Evolutionary conservation across 2,329 filamentous ascomycete genomes (phyloP).

Genomic region (Fusarium cicatricum): DNA sequence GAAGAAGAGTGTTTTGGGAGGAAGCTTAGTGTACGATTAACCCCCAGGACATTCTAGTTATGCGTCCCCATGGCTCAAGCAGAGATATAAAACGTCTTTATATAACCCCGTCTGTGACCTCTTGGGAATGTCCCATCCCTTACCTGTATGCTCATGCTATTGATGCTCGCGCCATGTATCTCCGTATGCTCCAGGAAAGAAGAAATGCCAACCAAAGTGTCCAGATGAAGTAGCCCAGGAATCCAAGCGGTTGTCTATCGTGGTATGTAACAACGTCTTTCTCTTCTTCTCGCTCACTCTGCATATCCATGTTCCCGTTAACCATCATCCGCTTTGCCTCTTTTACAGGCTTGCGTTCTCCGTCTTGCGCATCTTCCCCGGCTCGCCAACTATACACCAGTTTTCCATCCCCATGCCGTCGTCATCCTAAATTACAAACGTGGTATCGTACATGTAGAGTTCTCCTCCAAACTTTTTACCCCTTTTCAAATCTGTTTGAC

Average conservation of each 20-base stretch:
- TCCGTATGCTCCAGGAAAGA: constrained; percentile 22
- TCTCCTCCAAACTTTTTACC: neutral
- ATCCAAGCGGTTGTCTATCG: constrained; percentile 37
- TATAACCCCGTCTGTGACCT: neutral
- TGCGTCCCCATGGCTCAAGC: constrained; percentile 18
- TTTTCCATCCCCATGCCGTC: constrained; percentile 11
- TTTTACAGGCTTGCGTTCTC: neutral
- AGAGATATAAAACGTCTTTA: constrained; percentile 22
- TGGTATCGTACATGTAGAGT: constrained; percentile 39
- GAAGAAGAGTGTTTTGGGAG: constrained; percentile 16
- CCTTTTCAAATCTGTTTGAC: neutral
- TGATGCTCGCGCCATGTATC: constrained; percentile 27
- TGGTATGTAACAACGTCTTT: constrained; percentile 9
- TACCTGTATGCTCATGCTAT: constrained; percentile 22
- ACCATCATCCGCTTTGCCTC: neutral
- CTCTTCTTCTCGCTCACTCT: constrained; percentile 10
- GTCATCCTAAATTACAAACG: constrained; percentile 40
- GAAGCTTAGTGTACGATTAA: constrained; percentile 34
- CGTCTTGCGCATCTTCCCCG: constrained; percentile 7
- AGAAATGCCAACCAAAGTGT: constrained; percentile 31
- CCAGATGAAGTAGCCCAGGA: constrained; percentile 23
- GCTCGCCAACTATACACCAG: constrained; percentile 24
- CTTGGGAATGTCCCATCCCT: neutral
- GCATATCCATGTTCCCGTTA: neutral
- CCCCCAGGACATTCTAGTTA: constrained; percentile 22